These are phyloP conservation scores for Pholiota microspora DNA, from an alignment of 768 basidiomycete species.

Conservation along the genomic window DNA sequence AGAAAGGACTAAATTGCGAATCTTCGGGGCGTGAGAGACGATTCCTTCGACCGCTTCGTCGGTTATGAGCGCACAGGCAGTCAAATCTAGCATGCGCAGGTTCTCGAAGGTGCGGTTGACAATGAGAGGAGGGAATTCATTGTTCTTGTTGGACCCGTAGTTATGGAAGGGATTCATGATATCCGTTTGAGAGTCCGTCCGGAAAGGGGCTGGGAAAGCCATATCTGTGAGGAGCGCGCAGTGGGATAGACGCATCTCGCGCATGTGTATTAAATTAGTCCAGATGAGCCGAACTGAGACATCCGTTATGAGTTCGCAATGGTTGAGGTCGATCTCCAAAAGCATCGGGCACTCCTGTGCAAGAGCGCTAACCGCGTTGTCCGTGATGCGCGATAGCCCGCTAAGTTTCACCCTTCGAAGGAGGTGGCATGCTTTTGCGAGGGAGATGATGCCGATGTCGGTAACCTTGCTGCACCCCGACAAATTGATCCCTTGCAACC, in stretches of 20 bases:
- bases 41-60: conserved; percentile 86
- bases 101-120: conserved; percentile 71
- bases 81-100: conserved; percentile 90
- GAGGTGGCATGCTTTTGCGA: conserved; percentile 72
- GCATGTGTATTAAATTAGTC: conserved; percentile 76
- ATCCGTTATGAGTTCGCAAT: conserved; percentile 78
- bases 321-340: conserved; percentile 91
- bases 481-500: conserved; percentile 90
- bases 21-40: conserved; percentile 74
- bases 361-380: conserved; percentile 71
- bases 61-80: conserved; percentile 76
- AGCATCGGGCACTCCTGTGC: conserved; percentile 80
- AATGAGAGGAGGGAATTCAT: conserved; percentile 64
- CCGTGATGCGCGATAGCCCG: conserved; percentile 72
- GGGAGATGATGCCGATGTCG: conserved; percentile 71
- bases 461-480: conserved; percentile 79
- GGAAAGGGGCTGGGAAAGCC: conserved; percentile 78
- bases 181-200: conserved; percentile 33
- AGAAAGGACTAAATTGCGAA: conserved; percentile 83
- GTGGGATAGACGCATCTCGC: conserved; percentile 86
- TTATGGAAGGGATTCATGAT: conserved; percentile 44
- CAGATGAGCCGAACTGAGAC: conserved; percentile 80
- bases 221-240: conserved; percentile 77
- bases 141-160: conserved; percentile 26
- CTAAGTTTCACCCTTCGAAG: conserved; percentile 90